Base-by-base conservation (phyloP, 768 basidiomycete species). In the Asterophora lycoperdoides region DNA sequence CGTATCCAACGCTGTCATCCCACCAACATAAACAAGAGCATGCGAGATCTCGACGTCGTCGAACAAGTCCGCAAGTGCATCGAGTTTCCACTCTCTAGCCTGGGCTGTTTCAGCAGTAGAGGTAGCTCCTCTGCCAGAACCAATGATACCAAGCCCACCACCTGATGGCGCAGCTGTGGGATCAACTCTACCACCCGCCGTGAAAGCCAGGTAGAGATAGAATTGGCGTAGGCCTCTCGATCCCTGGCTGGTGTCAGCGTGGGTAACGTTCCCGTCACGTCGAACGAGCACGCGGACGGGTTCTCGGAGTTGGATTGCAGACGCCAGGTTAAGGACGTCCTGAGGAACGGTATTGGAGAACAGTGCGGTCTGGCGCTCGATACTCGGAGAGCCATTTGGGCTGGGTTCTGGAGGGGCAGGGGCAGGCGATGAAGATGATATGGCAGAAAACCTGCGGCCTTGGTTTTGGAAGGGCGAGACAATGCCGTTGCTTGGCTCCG, bases 301-400 rank as follows among this genome's bases (percentile, higher is more conserved):
- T 65, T 99, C 96, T 44, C 89, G 83, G 9, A 99, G 80, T 61
- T 96, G 89, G 49, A 99, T 93, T 4, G 88, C 83, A 46, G 90
- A 83, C 1, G 93, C 93, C 35, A 99, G 84, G 64, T 94, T 97
- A 54, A 99, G 80, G 9, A 99, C 96, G 62, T 99, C 96, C 64
- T 95, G 93, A 13, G 93, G 95, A 14, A 96, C 94, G 2, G 96
- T 99, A 65, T 98, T 98, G 32, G 93, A 95, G 68, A 97, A 97
- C n/a, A 92, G 74, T 6, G 89, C 91, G 4, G 91, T 92, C 66
- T 94, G 93, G 19, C 93, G 84, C 56, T 94, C 92, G 40, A 86
- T 76, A 1, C 62, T 53, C 37, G 60, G 65, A 18, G 73, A 53
- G 17, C 64, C 59, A n/a, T 59, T 68, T 17, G 60, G 61, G 28